Evolutionary conservation across 2,329 filamentous ascomycete species (phyloP), one percentile per base, ranked within the genome.

Genomic region (Epichloe coenophiala): DNA sequence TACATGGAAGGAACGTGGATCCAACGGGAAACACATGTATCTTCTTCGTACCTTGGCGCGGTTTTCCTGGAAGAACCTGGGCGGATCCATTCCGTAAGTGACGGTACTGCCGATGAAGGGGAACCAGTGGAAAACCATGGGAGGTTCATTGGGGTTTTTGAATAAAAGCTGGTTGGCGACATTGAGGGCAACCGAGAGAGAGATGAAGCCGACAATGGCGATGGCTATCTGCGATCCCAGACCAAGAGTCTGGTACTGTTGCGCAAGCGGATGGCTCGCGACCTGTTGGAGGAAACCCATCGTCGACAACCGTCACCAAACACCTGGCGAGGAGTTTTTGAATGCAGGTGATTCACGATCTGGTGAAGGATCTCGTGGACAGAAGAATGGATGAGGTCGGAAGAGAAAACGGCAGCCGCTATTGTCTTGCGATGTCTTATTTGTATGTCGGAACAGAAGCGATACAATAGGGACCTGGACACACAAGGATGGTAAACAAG

Each of bases 71-170:
- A 96, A 95, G 77, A 96, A 97, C 48, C 74, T 75, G 62, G 88
- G 90, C 15, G 91, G 91, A 63, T 97, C 88, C 69, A 96, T 96
- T 67, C 91, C 91, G 71, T 97, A 98, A 43, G 81, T 86, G 60
- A 97, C 75, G 53, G 93, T 96, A 72, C 84, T 96, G 56, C 91
- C 91, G 61, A 98, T 76, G 58, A 95, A 70, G 53, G 86, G 87
- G 61, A 91, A 76, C 78, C 80, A 86, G 67, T 88, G 84, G 67
- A 90, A 91, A 55, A 91, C 85, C 52, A 90, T 59, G 1, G 86
- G 86, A 33, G 86, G 86, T 65, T 89, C 85, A 65, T 89, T 86
- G 48, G 84, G 79, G 60, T 89, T 91, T 71, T 80, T 86, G 72
- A 88, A 81, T 55, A 96, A 71, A 51, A 94, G 59, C 69, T 97